A percentile compares a stretch with the other conserved stretches of the same genome.
phyloP scores from a whole-genome alignment of 208 protist genomes.

The Trypanosoma brucei region DNA sequence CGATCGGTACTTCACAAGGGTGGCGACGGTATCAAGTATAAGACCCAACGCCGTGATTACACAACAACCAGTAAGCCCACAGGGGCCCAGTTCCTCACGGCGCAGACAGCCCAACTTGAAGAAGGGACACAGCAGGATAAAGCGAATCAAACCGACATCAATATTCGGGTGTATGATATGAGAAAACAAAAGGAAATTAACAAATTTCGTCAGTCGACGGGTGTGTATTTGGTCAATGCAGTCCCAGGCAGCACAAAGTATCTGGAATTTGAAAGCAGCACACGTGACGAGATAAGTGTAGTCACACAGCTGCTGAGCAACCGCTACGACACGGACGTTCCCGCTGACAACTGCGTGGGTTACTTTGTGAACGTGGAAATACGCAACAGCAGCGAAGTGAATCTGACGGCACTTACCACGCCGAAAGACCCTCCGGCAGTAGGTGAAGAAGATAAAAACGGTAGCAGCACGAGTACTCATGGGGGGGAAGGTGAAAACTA shows the following conservation, averaged over 20 bases:
- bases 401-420: background rate
- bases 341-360: slow-evolving; percentile 32
- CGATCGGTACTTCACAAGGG: too few relatives aligned
- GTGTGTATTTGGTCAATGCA: slow-evolving; percentile 11
- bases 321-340: slow-evolving; percentile 39
- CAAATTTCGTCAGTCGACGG: background rate
- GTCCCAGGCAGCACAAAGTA: slow-evolving; percentile 25
- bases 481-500: background rate
- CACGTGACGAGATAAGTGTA: slow-evolving; percentile 29
- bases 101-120: too few relatives aligned
- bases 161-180: too few relatives aligned
- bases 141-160: too few relatives aligned
- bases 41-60: too few relatives aligned
- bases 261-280: slow-evolving; percentile 28
- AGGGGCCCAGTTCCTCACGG: too few relatives aligned
- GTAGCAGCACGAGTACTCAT: background rate
- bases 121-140: too few relatives aligned
- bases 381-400: slow-evolving; percentile 10
- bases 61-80: too few relatives aligned
- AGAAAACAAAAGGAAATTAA: background rate
- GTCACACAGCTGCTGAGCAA: slow-evolving; percentile 41
- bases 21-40: too few relatives aligned
- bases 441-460: slow-evolving; percentile 9
- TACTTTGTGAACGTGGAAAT: slow-evolving; percentile 41
- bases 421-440: background rate